These are phyloP conservation scores for Pseudocercospora vitis DNA, from an alignment of 2,329 filamentous ascomycete species.

Conservation along the genomic window DNA sequence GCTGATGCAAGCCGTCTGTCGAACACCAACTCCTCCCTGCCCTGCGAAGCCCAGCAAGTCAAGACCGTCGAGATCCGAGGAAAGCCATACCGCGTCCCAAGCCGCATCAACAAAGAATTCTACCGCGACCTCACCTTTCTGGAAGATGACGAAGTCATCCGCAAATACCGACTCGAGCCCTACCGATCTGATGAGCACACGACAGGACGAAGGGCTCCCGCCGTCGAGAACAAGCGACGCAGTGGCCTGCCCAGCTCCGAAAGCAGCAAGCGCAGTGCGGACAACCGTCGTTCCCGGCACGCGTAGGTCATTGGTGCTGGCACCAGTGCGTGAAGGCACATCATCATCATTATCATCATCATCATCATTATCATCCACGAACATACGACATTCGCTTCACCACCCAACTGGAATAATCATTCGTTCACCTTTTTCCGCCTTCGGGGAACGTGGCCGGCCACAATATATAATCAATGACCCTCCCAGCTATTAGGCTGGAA, in stretches of 20 bases:
- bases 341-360: no score
- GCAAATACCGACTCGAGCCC: slow-evolving; percentile 17
- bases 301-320: not conserved
- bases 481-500: not conserved
- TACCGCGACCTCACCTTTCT: slow-evolving; percentile 22
- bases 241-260: not conserved
- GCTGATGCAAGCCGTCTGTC: not conserved
- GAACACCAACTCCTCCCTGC: not conserved
- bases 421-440: no score
- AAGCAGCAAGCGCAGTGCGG: not conserved
- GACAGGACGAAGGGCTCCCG: not conserved
- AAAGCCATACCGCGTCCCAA: slow-evolving; percentile 16
- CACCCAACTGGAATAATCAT: no score
- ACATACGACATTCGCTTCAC: not conserved
- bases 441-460: not conserved
- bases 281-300: not conserved
- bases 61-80: slow-evolving; percentile 20
- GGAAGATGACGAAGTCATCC: slow-evolving; percentile 21
- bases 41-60: not conserved
- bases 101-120: slow-evolving; percentile 14
- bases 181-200: slow-evolving; percentile 12
- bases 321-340: no score
- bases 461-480: not conserved
- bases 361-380: no score
- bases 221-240: not conserved